phyloP scores from a whole-genome alignment of 495 filamentous ascomycete genomes.

The Xeromyces bisporus region DNA sequence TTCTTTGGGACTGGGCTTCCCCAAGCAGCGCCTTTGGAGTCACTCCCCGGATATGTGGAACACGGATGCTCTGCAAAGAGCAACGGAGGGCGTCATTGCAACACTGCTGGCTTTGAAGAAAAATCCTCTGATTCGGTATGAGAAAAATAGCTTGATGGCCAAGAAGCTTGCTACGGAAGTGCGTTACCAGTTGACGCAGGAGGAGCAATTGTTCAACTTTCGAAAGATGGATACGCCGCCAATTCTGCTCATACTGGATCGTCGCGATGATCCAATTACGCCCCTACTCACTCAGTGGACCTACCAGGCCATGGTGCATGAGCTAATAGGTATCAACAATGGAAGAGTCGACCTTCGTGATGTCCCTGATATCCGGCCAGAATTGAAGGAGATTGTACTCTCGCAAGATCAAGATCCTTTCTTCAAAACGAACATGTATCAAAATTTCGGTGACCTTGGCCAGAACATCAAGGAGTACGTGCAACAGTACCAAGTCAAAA shows the following conservation, averaged over 20 bases:
- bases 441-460: constrained; percentile 93
- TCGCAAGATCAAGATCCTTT: constrained; percentile 98
- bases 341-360: constrained; percentile 75
- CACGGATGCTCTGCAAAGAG: constrained; percentile 63
- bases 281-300: constrained; percentile 95
- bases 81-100: constrained; percentile 73
- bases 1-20: constrained; percentile 59
- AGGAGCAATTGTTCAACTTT: constrained; percentile 96
- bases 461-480: constrained; percentile 98
- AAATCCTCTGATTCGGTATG: constrained; percentile 85
- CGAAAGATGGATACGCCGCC: constrained; percentile 88
- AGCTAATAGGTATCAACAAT: constrained; percentile 82
- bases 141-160: constrained; percentile 76
- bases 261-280: constrained; percentile 91
- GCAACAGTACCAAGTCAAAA: constrained; percentile 91
- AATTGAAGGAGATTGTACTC: constrained; percentile 87
- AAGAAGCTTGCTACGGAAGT: constrained; percentile 89
- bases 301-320: constrained; percentile 98
- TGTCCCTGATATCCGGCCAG: constrained; percentile 75
- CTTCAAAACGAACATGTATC: constrained; percentile 99
- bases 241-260: constrained; percentile 76
- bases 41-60: constrained; percentile 77
- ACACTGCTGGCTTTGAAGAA: constrained; percentile 79
- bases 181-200: constrained; percentile 81
- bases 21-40: constrained; percentile 58